Conservation (phyloP, 192 early-diverging fungal genomes). For the Pilobolus umbonatus region DNA sequence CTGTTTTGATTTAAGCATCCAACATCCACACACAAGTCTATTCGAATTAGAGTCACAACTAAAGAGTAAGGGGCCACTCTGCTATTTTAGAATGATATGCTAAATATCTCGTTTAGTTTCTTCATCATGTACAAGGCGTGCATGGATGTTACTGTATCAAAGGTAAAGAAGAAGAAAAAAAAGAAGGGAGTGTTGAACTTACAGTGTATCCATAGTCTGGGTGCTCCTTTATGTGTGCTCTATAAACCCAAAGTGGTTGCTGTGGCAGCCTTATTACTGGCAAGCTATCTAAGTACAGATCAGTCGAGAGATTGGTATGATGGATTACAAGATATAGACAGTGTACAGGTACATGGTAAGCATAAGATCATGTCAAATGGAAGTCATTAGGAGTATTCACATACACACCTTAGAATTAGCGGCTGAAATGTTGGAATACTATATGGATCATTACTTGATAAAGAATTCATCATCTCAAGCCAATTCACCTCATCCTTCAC, state of each 20-base stretch:
- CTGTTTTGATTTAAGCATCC: slow-evolving; percentile 66
- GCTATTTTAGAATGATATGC: background rate
- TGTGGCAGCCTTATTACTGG: slow-evolving; percentile 40
- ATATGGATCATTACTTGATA: slow-evolving; percentile 4
- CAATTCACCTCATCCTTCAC: slow-evolving; percentile 2
- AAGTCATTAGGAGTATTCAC: background rate
- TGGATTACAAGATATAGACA: slow-evolving; percentile 14
- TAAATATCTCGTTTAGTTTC: slow-evolving; percentile 16
- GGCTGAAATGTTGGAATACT: slow-evolving; percentile 16
- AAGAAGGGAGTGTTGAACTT: background rate
- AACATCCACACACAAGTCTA: slow-evolving; percentile 56
- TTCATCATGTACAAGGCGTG: slow-evolving; percentile 34
- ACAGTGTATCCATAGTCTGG: slow-evolving; percentile 19
- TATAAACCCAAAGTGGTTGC: slow-evolving; percentile 39
- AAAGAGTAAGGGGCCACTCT: slow-evolving; percentile 25
- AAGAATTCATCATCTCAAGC: background rate
- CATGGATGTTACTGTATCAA: slow-evolving; percentile 51
- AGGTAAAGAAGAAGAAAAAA: slow-evolving; percentile 22
- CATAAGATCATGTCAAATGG: background rate
- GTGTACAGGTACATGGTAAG: slow-evolving; percentile 27
- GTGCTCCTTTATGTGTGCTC: slow-evolving; percentile 45
- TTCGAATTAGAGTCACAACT: slow-evolving; percentile 32
- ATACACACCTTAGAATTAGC: slow-evolving; percentile 6
- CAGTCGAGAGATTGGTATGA: slow-evolving; percentile 10
- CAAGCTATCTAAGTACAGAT: slow-evolving; percentile 15